Percentiles rank a stretch among this genome's conserved stretches.
phyloP scores from a whole-genome alignment of 257 asterid genomes.

The Nicotiana tomentosiformis region DNA sequence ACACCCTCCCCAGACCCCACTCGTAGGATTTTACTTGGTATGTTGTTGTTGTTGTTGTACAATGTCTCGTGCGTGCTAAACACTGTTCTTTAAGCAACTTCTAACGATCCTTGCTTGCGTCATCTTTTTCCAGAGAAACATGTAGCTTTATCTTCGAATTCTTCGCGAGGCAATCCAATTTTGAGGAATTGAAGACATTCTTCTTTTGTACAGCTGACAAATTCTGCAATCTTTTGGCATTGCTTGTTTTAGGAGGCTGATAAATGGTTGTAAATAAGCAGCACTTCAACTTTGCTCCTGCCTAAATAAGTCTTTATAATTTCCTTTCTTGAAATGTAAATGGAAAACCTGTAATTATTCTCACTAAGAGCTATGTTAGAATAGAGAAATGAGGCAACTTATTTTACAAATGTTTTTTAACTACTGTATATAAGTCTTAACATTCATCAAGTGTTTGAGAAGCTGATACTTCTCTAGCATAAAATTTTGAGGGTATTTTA shows the following conservation, averaged over 20 bases:
- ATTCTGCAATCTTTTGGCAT: neutral
- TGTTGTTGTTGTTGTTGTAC: too few relatives aligned
- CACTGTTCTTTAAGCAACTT: neutral
- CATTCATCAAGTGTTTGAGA: neutral
- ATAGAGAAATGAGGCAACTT: neutral
- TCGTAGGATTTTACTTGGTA: too few relatives aligned
- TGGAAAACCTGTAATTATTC: constrained; percentile 3
- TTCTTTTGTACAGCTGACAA: constrained; percentile 4
- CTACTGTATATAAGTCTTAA: neutral
- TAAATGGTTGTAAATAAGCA: neutral
- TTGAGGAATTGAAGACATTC: neutral
- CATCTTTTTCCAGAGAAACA: neutral
- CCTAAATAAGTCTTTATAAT: neutral
- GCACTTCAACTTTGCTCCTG: neutral
- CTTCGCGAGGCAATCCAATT: constrained; percentile 7
- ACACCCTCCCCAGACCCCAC: too few relatives aligned
- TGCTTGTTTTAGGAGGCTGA: neutral
- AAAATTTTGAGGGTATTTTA: neutral
- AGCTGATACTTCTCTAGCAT: neutral
- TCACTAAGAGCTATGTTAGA: neutral
- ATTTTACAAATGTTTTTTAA: neutral
- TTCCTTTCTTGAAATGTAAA: neutral
- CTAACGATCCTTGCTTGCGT: neutral
- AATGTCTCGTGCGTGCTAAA: too few relatives aligned
- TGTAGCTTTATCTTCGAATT: neutral